phyloP scores from a whole-genome alignment of 805 yeast genomes.

The Helenozyma rhizophorensis region DNA sequence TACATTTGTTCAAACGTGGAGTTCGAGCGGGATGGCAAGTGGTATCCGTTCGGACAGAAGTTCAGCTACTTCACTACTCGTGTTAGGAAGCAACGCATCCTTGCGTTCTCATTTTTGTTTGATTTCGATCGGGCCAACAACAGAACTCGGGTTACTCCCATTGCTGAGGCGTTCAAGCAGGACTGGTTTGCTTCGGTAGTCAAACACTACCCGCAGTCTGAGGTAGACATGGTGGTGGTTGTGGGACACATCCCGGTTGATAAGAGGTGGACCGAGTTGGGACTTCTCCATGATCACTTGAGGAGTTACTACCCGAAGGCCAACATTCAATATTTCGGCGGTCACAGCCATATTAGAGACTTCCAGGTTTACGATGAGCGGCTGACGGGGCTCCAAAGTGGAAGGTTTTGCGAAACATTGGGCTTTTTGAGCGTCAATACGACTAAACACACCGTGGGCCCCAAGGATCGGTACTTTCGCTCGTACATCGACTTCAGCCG shows the following conservation, averaged over 20 bases:
- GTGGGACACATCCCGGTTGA: conserved; percentile 72
- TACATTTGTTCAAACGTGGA: conserved; percentile 76
- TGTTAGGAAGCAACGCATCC: conserved; percentile 44
- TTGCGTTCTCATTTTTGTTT: conserved; percentile 77
- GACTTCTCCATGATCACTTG: conserved; percentile 43
- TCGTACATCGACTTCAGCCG: conserved; percentile 80
- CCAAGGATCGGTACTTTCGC: conserved; percentile 39
- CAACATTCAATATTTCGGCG: conserved; percentile 84
- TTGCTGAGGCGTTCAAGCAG: conserved; percentile 48
- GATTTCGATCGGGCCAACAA: conserved; percentile 62
- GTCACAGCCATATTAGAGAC: conserved; percentile 91
- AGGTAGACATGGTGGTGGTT: conserved; percentile 63
- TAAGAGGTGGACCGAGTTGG: conserved; percentile 52
- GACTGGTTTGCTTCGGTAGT: conserved; percentile 61
- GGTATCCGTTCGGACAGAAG: conserved; percentile 60
- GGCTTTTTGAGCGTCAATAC: conserved; percentile 71
- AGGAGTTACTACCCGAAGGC: conserved; percentile 57
- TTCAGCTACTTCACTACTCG: conserved; percentile 64
- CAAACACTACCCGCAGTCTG: conserved; percentile 22
- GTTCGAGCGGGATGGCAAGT: conserved; percentile 21
- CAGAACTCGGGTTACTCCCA: conserved; percentile 60
- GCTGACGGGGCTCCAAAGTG: conserved; percentile 84
- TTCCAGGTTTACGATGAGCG: conserved; percentile 61
- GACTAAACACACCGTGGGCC: conserved; percentile 7
- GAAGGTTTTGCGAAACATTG: conserved; percentile 89